Evolutionary conservation across 768 basidiomycete species (phyloP).

Genomic region (Agrocybe pediades): DNA sequence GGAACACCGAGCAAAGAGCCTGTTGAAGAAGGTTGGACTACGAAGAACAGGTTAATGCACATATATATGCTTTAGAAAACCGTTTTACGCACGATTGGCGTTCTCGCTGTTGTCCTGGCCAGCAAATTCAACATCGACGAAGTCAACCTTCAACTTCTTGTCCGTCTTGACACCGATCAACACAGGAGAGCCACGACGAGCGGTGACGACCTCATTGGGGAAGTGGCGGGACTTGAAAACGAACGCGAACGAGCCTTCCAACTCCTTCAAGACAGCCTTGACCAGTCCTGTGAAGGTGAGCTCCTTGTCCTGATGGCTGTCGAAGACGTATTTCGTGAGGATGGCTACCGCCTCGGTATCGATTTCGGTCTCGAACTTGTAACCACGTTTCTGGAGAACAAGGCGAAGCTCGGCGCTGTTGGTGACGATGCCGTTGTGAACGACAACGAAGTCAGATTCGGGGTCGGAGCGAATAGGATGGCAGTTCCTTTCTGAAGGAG

Average conservation of each 20-base stretch:
- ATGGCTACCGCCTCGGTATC: constrained; percentile 98
- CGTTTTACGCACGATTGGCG: constrained; percentile 39
- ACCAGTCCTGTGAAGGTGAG: constrained; percentile 88
- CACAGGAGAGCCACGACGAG: constrained; percentile 95
- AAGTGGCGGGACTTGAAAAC: constrained; percentile 97
- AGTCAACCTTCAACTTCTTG: constrained; percentile 99
- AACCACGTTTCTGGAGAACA: constrained; percentile 95
- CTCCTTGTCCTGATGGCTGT: constrained; percentile 85
- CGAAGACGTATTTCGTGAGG: constrained; percentile 94
- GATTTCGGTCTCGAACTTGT: constrained; percentile 91
- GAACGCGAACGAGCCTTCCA: constrained; percentile 98
- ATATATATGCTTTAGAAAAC: constrained; percentile 9
- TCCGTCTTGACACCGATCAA: constrained; percentile 99
- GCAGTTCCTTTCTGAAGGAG: constrained; percentile 86
- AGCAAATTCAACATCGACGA: constrained; percentile 96
- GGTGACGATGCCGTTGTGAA: constrained; percentile 99
- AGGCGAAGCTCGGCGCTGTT: constrained; percentile 86
- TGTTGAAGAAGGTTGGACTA: constrained; percentile 40
- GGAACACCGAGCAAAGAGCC: constrained; percentile 68
- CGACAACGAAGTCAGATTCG: constrained; percentile 82
- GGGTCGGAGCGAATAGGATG: constrained; percentile 91
- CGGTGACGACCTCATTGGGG: constrained; percentile 94
- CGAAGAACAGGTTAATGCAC: constrained; percentile 4
- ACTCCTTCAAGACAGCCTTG: constrained; percentile 95
- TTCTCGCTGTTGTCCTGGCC: constrained; percentile 63